These are phyloP conservation scores for Buddleja alternifolia DNA, from an alignment of 257 asterid species.

Conservation along the genomic window DNA sequence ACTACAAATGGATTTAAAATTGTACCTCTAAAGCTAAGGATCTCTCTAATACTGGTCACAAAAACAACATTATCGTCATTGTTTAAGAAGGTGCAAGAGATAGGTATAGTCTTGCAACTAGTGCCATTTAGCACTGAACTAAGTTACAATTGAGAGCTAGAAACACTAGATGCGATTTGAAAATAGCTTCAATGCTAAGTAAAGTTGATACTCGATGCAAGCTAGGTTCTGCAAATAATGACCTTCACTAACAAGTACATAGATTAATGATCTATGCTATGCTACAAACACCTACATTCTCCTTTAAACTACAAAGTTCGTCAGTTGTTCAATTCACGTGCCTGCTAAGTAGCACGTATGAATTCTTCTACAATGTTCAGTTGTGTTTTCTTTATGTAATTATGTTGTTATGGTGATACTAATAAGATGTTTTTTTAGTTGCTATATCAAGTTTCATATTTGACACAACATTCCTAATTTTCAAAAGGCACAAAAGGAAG, in stretches of 20 bases:
- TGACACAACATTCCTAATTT: slow-evolving; percentile 26
- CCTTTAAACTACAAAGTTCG: too few species aligned
- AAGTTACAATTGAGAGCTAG: slow-evolving; percentile 18
- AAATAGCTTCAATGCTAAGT: slow-evolving; percentile 9
- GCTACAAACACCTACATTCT: too few species aligned
- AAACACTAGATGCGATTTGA: slow-evolving; percentile 4
- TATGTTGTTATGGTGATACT: neutral
- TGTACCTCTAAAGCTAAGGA: slow-evolving; percentile 51
- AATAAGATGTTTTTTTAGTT: neutral
- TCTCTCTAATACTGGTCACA: slow-evolving; percentile 37
- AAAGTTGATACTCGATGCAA: slow-evolving; percentile 15
- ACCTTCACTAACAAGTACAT: too few species aligned
- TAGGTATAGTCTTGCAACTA: slow-evolving; percentile 47
- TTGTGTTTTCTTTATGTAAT: neutral
- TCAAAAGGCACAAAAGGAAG: slow-evolving; percentile 41
- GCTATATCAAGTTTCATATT: slow-evolving; percentile 2
- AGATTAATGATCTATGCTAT: too few species aligned
- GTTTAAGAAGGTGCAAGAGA: slow-evolving; percentile 79
- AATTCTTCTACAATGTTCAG: too few species aligned
- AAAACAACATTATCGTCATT: slow-evolving; percentile 73
- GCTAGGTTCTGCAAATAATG: slow-evolving; percentile 10
- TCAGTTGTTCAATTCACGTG: too few species aligned
- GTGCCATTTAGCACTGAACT: slow-evolving; percentile 20
- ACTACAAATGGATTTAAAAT: neutral
- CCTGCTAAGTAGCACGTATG: too few species aligned